A percentile compares a stretch with the other conserved stretches of the same genome.
Conservation (phyloP, 345 rosid genomes). For the Cochlearia excelsa region DNA sequence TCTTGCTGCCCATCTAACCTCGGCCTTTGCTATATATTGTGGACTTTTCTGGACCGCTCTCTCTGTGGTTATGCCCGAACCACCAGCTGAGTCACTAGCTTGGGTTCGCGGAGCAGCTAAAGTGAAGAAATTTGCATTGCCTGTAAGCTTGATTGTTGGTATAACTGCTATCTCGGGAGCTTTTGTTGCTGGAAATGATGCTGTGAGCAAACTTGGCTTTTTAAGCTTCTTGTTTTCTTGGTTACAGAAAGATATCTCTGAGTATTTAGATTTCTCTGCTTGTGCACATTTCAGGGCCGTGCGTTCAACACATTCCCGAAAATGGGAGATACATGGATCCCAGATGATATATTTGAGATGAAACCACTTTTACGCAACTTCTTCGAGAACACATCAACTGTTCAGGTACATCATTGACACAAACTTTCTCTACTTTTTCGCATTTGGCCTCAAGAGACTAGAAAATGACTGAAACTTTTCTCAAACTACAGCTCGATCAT, state of each 20-base stretch:
- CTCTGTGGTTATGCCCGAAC: conserved; percentile 92
- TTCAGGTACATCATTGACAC: conserved; percentile 55
- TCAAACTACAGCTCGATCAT: conserved; percentile 62
- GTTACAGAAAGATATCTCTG: background rate
- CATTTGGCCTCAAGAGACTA: background rate
- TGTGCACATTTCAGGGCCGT: conserved; percentile 51
- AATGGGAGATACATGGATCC: conserved; percentile 93
- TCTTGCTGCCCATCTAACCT: conserved; percentile 93
- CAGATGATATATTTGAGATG: conserved; percentile 69
- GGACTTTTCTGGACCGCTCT: conserved; percentile 95
- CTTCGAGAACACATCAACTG: conserved; percentile 84
- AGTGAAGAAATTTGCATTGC: conserved; percentile 77
- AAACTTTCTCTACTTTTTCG: background rate
- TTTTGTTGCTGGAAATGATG: conserved; percentile 97
- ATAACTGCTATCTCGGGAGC: conserved; percentile 92
- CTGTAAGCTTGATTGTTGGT: conserved; percentile 75
- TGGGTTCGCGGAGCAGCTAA: conserved; percentile 87
- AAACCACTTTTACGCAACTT: conserved; percentile 82
- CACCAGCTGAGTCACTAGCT: conserved; percentile 77
- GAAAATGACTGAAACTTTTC: conserved; percentile 13
- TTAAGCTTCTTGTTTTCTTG: background rate
- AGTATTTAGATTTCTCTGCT: conserved; percentile 3
- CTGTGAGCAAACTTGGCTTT: conserved; percentile 44
- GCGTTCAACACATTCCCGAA: conserved; percentile 91
- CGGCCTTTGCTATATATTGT: conserved; percentile 84